Conservation (phyloP, 2,329 filamentous ascomycete species). For the Magnaporthiopsis poae region DNA sequence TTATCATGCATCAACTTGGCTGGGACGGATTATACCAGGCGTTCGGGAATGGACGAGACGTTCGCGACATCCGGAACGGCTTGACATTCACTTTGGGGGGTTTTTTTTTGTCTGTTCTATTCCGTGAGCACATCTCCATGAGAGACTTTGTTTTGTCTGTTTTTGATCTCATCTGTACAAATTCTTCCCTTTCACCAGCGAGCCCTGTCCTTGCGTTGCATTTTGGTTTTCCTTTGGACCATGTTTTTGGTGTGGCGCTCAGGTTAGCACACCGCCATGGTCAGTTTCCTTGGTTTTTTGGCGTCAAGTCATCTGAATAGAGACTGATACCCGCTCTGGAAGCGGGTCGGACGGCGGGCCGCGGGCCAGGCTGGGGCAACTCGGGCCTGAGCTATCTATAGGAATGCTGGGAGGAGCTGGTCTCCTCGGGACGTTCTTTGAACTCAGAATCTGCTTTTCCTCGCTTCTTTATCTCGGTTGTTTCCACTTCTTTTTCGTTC, state of each 20-base stretch:
- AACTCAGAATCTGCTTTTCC: conserved; percentile 8
- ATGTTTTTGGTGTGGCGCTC: too few species aligned
- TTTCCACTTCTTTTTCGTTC: too few species aligned
- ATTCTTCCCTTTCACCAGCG: too few species aligned
- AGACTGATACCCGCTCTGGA: conserved; percentile 1
- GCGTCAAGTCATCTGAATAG: conserved; percentile 1
- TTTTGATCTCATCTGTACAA: too few species aligned
- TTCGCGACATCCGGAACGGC: neutral
- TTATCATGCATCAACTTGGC: conserved; percentile 10
- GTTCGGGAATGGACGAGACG: conserved; percentile 17
- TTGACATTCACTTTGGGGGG: conserved; percentile 8
- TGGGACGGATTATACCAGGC: conserved; percentile 23
- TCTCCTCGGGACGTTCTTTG: conserved; percentile 6
- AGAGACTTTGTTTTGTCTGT: too few species aligned
- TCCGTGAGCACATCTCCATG: too few species aligned
- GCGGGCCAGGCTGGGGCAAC: conserved; percentile 6
- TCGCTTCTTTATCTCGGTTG: neutral
- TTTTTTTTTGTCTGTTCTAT: conserved; percentile 1
- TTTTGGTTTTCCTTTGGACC: too few species aligned
- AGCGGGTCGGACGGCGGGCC: neutral
- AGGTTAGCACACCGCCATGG: too few species aligned
- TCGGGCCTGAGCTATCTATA: neutral
- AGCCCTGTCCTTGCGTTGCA: too few species aligned
- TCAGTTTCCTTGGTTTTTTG: neutral
- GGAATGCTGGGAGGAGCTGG: conserved; percentile 3